Base-by-base conservation (phyloP, 345 rosid genomes). In the Alliaria petiolata region DNA sequence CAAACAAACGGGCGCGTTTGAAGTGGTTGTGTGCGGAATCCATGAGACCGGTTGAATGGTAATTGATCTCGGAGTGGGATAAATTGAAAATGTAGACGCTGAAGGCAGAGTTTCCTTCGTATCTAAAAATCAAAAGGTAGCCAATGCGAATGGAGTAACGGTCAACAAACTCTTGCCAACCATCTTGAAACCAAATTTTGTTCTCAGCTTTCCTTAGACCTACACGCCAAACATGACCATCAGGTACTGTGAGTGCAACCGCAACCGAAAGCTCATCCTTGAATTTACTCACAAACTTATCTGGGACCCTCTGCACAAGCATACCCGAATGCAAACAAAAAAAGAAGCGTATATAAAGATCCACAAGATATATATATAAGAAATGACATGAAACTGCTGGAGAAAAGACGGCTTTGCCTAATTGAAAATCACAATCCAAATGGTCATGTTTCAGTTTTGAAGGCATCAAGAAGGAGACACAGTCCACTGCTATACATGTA, bases 141-240 rank as follows among this genome's bases (percentile, higher is more conserved):
- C 98, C 96, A 75, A 84, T 77, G 62, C 85, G 83, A 38, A 92
- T 88, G 43, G 81, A 74, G 79, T 85, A 88, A 30, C 88, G 88
- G 57, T 89, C 92, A 20, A 92, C 84, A 74, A 92, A 89, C 71
- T 86, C 91, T 75, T 84, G 89, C 98, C 96, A 92, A 53, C 89
- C 91, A 43, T 87, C 89, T 72, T 81, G 80, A 70, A 92, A 87
- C 96, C 95, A 92, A 55, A 85, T 70, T 78, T 84, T 89, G 80
- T 83, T 80, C 30, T 87, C 88, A 54, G 72, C 79, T 85, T 85
- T 92, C 75, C 76, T 81, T 67, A 92, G 82, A 69, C 96, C 96
- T 54, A 89, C 84, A 40, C 84, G 89, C 77, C 89, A 92, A 69
- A 83, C 83, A 69, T 75, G 86, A 81, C 95, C 90, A 73, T 80